Base-by-base conservation (phyloP, 1,284 basidiomycete genomes). In the Trametes versicolor region DNA sequence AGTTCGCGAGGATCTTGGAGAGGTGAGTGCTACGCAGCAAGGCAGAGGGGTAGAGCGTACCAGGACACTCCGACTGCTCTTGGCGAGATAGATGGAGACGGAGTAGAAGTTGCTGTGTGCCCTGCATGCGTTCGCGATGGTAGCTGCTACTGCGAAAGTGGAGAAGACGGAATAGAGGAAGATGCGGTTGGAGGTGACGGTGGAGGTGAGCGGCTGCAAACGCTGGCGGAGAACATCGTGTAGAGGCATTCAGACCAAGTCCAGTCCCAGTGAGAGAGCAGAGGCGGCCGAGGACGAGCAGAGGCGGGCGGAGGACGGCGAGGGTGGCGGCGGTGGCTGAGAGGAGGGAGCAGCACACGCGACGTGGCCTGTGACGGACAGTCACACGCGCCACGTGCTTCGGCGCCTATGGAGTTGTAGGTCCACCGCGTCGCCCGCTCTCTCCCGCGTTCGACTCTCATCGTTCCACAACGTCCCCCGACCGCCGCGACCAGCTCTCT, bases 61-160 rank as follows among this genome's bases (percentile, higher is more conserved):
- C 80, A 98, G 82, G 59, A 97, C 87, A 71, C 93, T 94, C 32
- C 94, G 90, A 73, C 93, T 96, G 75, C 95, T 97, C 77, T 92
- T 92, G 5, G 95, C 94, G n/a, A 99, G 85, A 74, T 92, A 93
- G 2, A 99, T 95, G 13, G 94, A 88, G 5, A 98, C 93, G 15
- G 96, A 92, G 75, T 97, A 99, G 81, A 98, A 98, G 82, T 98
- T 98, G 73, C 91, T 91, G 71, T 98, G 87, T 62, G 87, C 91
- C 72, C 89, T 85, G 71, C 97, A 86, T 5, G 96, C 96, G 76
- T 92, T 93, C 57, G 85, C 80, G 62, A 97, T 83, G 25, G 93
- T 90, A 15, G 85, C 86, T 0, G 85, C 85, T 39, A 95, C 89
- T 0, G 93, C 87, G n/a, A 88, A 72, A 36, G 88, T 81, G 49